A percentile compares a stretch with the other conserved stretches of the same genome.
phyloP scores from a whole-genome alignment of 805 yeast species.

The Yarrowia alimentaria region DNA sequence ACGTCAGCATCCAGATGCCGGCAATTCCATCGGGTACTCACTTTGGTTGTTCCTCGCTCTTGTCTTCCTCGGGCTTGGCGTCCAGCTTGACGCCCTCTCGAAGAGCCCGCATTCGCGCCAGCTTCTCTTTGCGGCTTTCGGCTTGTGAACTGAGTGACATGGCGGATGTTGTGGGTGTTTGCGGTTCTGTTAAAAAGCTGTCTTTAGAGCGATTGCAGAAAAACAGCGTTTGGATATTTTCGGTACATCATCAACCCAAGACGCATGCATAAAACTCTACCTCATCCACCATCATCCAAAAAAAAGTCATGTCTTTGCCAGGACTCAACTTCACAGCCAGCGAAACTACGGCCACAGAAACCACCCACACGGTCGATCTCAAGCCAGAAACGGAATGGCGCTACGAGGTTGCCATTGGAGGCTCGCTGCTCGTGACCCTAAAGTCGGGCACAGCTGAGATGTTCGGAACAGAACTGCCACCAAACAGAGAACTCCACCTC shows the following conservation, averaged over 20 bases:
- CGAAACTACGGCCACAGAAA: slow-evolving; percentile 16
- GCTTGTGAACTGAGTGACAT: slow-evolving; percentile 34
- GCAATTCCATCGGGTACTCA: too few species aligned
- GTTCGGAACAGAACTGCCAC: slow-evolving; percentile 88
- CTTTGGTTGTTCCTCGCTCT: slow-evolving; percentile 7
- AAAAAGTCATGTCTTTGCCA: slow-evolving; percentile 30
- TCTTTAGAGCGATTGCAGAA: too few species aligned
- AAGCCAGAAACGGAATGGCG: slow-evolving; percentile 63
- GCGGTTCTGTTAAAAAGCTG: too few species aligned
- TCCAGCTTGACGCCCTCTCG: slow-evolving; percentile 29
- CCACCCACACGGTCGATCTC: slow-evolving; percentile 32
- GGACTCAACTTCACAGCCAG: slow-evolving; percentile 27
- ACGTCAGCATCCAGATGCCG: too few species aligned
- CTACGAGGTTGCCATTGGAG: slow-evolving; percentile 59
- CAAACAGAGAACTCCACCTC: slow-evolving; percentile 60
- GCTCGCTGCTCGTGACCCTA: slow-evolving; percentile 52
- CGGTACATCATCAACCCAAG: too few species aligned
- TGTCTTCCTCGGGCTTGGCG: not conserved
- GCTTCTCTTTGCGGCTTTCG: slow-evolving; percentile 37
- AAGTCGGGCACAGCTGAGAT: slow-evolving; percentile 77
- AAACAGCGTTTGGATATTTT: too few species aligned
- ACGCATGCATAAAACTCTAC: slow-evolving; percentile 11
- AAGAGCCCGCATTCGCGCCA: slow-evolving; percentile 38
- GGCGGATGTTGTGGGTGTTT: slow-evolving; percentile 33
- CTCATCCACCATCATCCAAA: too few species aligned